Conservation (phyloP, 2,329 filamentous ascomycete species). For the Hypocrella siamensis region DNA sequence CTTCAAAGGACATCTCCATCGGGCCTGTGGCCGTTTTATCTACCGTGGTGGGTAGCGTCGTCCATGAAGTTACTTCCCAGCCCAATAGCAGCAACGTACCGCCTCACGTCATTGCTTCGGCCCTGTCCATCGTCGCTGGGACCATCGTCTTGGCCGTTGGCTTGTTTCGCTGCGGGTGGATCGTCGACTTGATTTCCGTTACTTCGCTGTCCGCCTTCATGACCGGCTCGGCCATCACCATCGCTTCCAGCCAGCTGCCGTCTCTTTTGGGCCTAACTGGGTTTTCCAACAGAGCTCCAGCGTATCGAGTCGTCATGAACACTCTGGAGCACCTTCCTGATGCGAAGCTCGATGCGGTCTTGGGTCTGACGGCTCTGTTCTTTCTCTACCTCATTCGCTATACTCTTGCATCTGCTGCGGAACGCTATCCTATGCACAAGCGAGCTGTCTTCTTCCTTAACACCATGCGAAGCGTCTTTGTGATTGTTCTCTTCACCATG, state of each 20-base stretch:
- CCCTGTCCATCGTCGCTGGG: constrained; percentile 63
- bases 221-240: constrained; percentile 88
- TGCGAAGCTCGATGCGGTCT: constrained; percentile 62
- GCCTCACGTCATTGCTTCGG: constrained; percentile 57
- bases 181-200: constrained; percentile 85
- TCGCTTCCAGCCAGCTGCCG: constrained; percentile 70
- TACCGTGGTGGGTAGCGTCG: constrained; percentile 71
- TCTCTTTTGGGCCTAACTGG: constrained; percentile 63
- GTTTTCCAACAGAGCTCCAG: constrained; percentile 60
- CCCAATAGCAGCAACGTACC: constrained; percentile 35
- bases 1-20: constrained; percentile 96
- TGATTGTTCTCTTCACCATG: constrained; percentile 83
- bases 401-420: constrained; percentile 47
- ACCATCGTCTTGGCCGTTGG: constrained; percentile 66
- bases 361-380: constrained; percentile 69
- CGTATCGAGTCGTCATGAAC: constrained; percentile 74
- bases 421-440: constrained; percentile 50
- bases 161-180: constrained; percentile 66
- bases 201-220: constrained; percentile 89
- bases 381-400: constrained; percentile 64
- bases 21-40: constrained; percentile 94
- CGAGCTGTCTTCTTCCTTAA: constrained; percentile 82
- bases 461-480: constrained; percentile 78
- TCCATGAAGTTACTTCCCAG: constrained; percentile 42
- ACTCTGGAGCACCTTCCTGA: constrained; percentile 55